Evolutionary conservation across 371 early-diverging fungal species (phyloP).

Genomic region (Mucor saturninus): DNA sequence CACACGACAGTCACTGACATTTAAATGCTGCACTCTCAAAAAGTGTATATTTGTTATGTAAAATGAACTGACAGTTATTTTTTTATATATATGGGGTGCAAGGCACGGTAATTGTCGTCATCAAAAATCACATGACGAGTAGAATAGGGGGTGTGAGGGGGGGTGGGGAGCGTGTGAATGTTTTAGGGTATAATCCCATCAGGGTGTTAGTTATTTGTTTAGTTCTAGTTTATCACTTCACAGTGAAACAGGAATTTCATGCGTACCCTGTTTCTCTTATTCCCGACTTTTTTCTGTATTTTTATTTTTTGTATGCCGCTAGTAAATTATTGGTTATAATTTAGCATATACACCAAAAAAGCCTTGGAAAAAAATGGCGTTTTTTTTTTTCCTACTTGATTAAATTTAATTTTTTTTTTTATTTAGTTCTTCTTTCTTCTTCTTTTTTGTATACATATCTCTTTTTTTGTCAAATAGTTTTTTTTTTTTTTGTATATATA

Average conservation of each 20-base stretch:
- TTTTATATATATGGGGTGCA: neutral
- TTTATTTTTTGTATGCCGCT: neutral
- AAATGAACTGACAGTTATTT: too few species aligned
- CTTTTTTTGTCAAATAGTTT: conserved; percentile 9
- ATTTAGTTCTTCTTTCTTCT: neutral
- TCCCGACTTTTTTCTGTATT: neutral
- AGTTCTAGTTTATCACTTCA: neutral
- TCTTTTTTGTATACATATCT: conserved; percentile 5
- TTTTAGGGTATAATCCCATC: too few species aligned
- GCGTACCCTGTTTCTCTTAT: neutral
- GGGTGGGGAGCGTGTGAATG: neutral
- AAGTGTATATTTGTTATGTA: too few species aligned
- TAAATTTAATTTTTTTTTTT: neutral
- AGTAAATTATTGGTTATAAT: neutral
- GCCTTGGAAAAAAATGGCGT: conserved; percentile 14
- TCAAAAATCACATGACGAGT: neutral
- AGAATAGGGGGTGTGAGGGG: neutral
- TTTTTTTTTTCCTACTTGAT: neutral
- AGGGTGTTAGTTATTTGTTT: too few species aligned
- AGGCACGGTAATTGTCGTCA: neutral
- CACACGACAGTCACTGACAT: too few species aligned
- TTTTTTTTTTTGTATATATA: conserved; percentile 1
- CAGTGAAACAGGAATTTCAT: neutral
- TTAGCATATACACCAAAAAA: conserved; percentile 9
- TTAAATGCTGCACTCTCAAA: too few species aligned